Evolutionary conservation across 371 early-diverging fungal species (phyloP).

Genomic region (Mortierella sp.): DNA sequence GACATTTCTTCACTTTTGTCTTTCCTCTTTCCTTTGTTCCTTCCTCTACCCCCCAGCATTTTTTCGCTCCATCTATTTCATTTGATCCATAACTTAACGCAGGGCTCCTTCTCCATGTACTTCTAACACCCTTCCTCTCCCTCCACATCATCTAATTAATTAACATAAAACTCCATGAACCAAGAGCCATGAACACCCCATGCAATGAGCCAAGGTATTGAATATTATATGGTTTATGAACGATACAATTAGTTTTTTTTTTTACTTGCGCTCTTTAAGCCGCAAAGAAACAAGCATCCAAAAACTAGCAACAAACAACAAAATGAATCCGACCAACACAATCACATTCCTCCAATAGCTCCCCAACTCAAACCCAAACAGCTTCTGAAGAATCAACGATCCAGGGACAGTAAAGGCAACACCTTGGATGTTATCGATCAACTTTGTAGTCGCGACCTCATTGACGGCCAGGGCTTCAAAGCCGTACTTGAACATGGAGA

Average conservation of each 20-base stretch:
- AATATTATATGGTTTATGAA: not conserved
- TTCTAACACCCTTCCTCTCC: not conserved
- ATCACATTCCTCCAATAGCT: conserved; percentile 63
- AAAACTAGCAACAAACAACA: conserved; percentile 27
- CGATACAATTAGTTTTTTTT: not conserved
- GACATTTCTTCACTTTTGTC: not conserved
- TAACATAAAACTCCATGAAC: not conserved
- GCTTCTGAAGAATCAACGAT: conserved; percentile 60
- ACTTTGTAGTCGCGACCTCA: conserved; percentile 49
- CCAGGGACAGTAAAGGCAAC: conserved; percentile 61
- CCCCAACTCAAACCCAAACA: conserved; percentile 61
- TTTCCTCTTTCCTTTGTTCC: not conserved
- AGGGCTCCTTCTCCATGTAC: not conserved
- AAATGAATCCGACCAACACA: conserved; percentile 23
- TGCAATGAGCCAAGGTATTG: not conserved
- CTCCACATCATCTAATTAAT: not conserved
- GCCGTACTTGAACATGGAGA: conserved; percentile 76
- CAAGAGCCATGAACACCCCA: not conserved
- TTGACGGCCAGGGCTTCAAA: conserved; percentile 69
- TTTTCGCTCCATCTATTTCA: not conserved
- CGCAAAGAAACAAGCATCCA: conserved; percentile 27
- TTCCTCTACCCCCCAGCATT: not conserved
- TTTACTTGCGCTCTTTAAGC: conserved; percentile 42
- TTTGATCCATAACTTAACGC: not conserved
- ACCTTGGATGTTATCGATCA: conserved; percentile 50